Base-by-base conservation (phyloP, 1,139 yeast species). In the Suhomyces anneliseae region DNA sequence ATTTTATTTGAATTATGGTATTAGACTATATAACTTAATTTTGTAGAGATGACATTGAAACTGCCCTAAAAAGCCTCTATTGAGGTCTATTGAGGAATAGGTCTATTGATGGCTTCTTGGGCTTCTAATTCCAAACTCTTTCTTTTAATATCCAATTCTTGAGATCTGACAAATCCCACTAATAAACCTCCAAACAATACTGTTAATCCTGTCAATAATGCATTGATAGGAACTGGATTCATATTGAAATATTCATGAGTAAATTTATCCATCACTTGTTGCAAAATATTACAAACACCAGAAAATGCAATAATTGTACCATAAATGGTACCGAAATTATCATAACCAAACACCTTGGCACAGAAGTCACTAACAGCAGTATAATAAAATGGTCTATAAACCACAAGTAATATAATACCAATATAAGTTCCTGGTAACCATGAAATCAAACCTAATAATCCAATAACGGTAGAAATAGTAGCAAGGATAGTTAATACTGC, bases 341-440 rank as follows among this genome's bases (percentile, higher is more conserved):
- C 87, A 65, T 87, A 90, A 0, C 98, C 98, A 70, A 92, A 92
- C 19, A 90, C 95, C 61, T 92, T 92, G 38, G 96, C 95, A 62
- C 92, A 81, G 61, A 84, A 89, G 65, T 92, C 97, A 5, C 96
- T 87, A 1, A 90, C 88, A 0, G 96, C 90, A 2, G 98, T 90
- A 66, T 90, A 92, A 61, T 87, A 90, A 60, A 90, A 87, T 12
- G 98, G 97, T 64, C 98, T 78, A 66, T 87, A 90, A 1, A 88
- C 72, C n/a, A 89, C 97, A 54, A 92, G 73, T 29, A 87, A 58
- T 1, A 81, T 56, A 38, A 90, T 85, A 8, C 95, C 95, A 1
- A 78, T 43, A 56, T 85, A 76, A 11, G 87, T 78, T 3, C 71
- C 68, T 24, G 80, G 79, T 27, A 79, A 61, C 62, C 75, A 69